Conservation (phyloP, 2,329 filamentous ascomycete species). For the Fusarium pseudoanthophilum region DNA sequence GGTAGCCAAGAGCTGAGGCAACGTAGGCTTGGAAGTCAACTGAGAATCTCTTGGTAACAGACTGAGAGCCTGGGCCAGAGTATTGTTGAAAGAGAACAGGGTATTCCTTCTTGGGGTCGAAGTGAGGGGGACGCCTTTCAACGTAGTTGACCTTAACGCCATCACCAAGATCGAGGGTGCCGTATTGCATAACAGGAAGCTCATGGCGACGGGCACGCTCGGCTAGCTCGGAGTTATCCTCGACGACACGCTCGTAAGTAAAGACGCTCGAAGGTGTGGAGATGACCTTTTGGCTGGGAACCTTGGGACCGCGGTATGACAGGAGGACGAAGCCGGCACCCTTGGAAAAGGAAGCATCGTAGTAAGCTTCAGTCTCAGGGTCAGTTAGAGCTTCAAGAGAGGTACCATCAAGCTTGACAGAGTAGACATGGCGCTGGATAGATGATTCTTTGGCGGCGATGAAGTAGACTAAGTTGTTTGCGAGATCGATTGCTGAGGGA, state of each 20-base stretch:
- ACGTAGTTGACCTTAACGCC: constrained; percentile 77
- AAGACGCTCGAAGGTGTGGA: constrained; percentile 78
- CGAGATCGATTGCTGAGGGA: constrained; percentile 84
- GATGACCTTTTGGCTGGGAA: constrained; percentile 92
- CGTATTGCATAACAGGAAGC: constrained; percentile 83
- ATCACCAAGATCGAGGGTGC: constrained; percentile 82
- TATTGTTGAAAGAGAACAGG: constrained; percentile 96
- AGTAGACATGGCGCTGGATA: constrained; percentile 92
- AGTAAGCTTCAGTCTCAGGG: constrained; percentile 78
- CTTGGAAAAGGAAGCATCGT: constrained; percentile 83
- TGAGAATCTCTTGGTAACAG: constrained; percentile 80
- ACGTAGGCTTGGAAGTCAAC: constrained; percentile 94
- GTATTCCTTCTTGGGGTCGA: constrained; percentile 84
- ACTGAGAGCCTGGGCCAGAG: constrained; percentile 92
- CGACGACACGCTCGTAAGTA: constrained; percentile 75
- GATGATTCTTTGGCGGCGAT: constrained; percentile 86
- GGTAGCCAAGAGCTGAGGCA: constrained; percentile 85
- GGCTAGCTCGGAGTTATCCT: constrained; percentile 79
- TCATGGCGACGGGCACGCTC: constrained; percentile 79
- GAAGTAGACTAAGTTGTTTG: constrained; percentile 91
- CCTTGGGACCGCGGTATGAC: constrained; percentile 82
- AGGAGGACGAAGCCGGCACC: constrained; percentile 86
- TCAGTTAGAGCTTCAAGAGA: constrained; percentile 80
- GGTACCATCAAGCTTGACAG: constrained; percentile 83
- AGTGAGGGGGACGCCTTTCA: constrained; percentile 90